Evolutionary conservation across 768 basidiomycete species (phyloP).

Genomic region (Sporobolomyces pararoseus): DNA sequence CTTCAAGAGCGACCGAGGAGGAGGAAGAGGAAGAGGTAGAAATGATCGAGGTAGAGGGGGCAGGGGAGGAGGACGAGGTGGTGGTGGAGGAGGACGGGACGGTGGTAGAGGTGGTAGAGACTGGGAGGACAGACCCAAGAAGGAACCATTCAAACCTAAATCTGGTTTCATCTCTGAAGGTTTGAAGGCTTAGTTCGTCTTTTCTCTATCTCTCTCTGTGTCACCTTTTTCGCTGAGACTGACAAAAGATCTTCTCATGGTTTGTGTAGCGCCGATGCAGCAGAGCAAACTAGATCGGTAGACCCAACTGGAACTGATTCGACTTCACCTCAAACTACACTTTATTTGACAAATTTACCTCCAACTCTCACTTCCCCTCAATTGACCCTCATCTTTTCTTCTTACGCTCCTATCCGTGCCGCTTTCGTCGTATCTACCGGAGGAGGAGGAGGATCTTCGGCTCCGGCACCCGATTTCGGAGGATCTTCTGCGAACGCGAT

Average conservation of each 20-base stretch:
- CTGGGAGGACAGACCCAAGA: constrained; percentile 27
- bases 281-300: constrained; percentile 17
- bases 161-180: constrained; percentile 37
- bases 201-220: too few relatives aligned
- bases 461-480: constrained; percentile 18
- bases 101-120: constrained; percentile 2
- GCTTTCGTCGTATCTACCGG: constrained; percentile 74
- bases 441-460: constrained; percentile 52
- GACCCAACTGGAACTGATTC: background rate
- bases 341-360: constrained; percentile 90
- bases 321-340: constrained; percentile 55
- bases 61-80: constrained; percentile 5
- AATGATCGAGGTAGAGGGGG: constrained; percentile 20
- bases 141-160: constrained; percentile 42
- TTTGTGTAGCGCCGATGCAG: constrained; percentile 29
- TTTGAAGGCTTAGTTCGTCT: constrained; percentile 37
- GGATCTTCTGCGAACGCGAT: constrained; percentile 40
- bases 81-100: constrained; percentile 7
- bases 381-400: constrained; percentile 87
- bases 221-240: too few relatives aligned
- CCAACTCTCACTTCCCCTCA: constrained; percentile 86
- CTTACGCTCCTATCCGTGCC: constrained; percentile 86
- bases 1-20: constrained; percentile 21
- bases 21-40: constrained; percentile 1
- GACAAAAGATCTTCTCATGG: background rate